Base-by-base conservation (phyloP, 768 basidiomycete species). In the Leucocoprinus leucothites region DNA sequence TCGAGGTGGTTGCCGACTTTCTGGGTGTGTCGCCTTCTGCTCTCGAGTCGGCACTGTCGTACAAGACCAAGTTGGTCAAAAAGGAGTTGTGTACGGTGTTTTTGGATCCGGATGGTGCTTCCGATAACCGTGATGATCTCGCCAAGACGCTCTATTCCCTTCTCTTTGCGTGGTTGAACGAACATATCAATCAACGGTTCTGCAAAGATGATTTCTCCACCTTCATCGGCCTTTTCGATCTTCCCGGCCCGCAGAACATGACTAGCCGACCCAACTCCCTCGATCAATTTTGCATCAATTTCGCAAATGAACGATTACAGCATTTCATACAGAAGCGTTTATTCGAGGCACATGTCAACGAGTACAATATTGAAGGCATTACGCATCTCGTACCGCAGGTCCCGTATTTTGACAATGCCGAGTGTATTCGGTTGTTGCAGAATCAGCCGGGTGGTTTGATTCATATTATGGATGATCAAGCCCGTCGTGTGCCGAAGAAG, bases 21-120 rank as follows among this genome's bases (percentile, higher is more conserved):
- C 77, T 99, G 9, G 97, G 96, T 13, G 85, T 98, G 2, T 78
- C 82, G 31, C 67, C 88, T 1, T 67, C 78, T 2, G 83, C 82
- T 0, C 79, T 98, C 14, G 94, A 96, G 67, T 78, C 77, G 1
- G 80, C 90, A 0, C 75, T 99, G 40, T 91, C 93, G 0, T 96
- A 94, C 82, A 91, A 87, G 73, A 94, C 92, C 1, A 91, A 91
- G 68, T 75, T 98, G 53, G 84, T 98, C 65, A 90, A 93, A 69
- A 97, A 94, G 73, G 95, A 98, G 71, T 77, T 97, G n/a, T 97
- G 94, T 69, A 97, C 94, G 0, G 87, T 97, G 24, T 97, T 98
- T 74, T 81, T 98, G 43, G 95, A 98, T 66, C 86, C 91, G 0
- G 95, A 98, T 65, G 91, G 91, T 51, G 93, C 96, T 1, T 87